Conservation (phyloP, 225 moss, liverwort and hornwort genomes). For the Lunularia cruciata region DNA sequence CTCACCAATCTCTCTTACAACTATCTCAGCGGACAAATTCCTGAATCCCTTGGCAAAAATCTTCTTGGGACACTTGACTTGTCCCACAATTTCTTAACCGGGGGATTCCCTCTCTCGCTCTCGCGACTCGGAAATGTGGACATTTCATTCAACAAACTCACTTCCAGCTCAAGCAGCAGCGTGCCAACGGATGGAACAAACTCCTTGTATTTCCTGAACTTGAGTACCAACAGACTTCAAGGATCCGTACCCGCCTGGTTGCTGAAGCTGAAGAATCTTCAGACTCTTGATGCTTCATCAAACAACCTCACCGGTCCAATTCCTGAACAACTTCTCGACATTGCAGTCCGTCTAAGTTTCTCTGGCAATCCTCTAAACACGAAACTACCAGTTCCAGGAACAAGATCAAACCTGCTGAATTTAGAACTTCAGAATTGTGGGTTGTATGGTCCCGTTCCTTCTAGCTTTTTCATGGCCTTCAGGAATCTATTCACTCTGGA, state of each 20-base stretch:
- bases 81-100: slow-evolving; percentile 22
- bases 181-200: slow-evolving; percentile 17
- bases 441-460: slow-evolving; percentile 26
- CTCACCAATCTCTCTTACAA: neutral
- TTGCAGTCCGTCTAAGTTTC: neutral
- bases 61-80: slow-evolving; percentile 12
- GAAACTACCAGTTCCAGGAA: slow-evolving; percentile 3
- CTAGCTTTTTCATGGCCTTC: slow-evolving; percentile 22
- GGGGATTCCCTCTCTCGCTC: slow-evolving; percentile 29
- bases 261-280: neutral
- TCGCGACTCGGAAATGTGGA: neutral
- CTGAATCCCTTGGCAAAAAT: neutral
- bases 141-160: slow-evolving; percentile 28
- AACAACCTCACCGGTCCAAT: neutral
- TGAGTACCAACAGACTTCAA: slow-evolving; percentile 22
- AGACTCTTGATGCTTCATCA: neutral
- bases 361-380: slow-evolving; percentile 29
- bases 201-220: slow-evolving; percentile 37
- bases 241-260: slow-evolving; percentile 17
- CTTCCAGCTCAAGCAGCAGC: slow-evolving; percentile 46
- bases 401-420: neutral
- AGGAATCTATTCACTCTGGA: slow-evolving; percentile 8
- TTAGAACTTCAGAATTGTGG: slow-evolving; percentile 33
- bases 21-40: neutral
- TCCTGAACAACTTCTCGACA: neutral